Evolutionary conservation across 192 early-diverging fungal genomes (phyloP).

Genomic region (Physocladia obscura): DNA sequence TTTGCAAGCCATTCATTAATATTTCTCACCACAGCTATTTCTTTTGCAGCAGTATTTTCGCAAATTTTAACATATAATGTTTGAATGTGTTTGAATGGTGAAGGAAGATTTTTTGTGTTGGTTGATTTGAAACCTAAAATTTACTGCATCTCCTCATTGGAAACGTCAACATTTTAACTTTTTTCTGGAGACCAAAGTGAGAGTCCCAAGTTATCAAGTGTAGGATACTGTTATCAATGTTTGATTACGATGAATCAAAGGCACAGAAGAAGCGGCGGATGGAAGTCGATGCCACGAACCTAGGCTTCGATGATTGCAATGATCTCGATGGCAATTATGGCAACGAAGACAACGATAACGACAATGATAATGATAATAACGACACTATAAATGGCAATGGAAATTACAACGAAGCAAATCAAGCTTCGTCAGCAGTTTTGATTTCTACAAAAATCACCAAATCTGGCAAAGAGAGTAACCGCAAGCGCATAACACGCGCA

Average conservation of each 20-base stretch:
- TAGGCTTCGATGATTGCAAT: neutral
- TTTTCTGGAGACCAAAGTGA: too few relatives aligned
- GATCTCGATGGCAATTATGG: neutral
- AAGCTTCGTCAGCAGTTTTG: neutral
- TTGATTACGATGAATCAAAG: neutral
- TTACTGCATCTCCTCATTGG: too few relatives aligned
- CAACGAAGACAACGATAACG: neutral
- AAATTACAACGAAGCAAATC: neutral
- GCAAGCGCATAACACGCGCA: slow-evolving; percentile 13
- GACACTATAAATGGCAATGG: neutral
- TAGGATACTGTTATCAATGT: too few relatives aligned
- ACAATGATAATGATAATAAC: neutral
- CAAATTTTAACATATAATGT: too few relatives aligned
- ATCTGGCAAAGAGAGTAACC: neutral
- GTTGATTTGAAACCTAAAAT: too few relatives aligned
- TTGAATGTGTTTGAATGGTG: too few relatives aligned
- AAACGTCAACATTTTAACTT: too few relatives aligned
- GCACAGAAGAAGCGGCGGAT: neutral
- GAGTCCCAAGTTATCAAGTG: too few relatives aligned
- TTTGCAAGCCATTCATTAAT: too few relatives aligned
- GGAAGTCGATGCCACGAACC: neutral
- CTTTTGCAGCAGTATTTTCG: too few relatives aligned
- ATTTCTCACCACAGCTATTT: too few relatives aligned
- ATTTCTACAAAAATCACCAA: neutral
- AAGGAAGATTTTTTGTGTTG: too few relatives aligned